Evolutionary conservation across 805 yeast species (phyloP), one percentile per base, ranked within the genome.

Genomic region (Cyberlindnera samutprakarnensis): DNA sequence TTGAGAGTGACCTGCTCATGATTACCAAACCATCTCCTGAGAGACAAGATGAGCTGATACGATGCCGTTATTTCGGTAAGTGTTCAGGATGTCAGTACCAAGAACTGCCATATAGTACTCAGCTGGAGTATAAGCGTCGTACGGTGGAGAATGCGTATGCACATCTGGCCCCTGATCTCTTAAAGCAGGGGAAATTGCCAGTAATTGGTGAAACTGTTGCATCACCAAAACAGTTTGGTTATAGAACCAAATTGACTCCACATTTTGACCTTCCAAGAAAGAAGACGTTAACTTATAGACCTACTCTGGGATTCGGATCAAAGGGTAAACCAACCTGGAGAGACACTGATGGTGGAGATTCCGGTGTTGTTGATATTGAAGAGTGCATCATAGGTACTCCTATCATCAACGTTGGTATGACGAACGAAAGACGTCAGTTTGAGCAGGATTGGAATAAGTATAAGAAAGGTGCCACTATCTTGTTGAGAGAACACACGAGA

Each of bases 71-170:
- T 60, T 92, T 90, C 60, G 95, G 95, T 11, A 74, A 75, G 41
- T 88, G 96, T 55, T 84, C 95, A 1, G 97, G 97, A 4, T 88
- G 97, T 56, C 97, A 92, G 59, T 86, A 77, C 53, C 97, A 92
- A 54, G 75, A 75, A 54, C 61, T 87, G 21, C 65, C 71, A 3
- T 92, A 92, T 53, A 68, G 67, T 1, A 66, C 76, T 25, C 97
- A 90, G 59, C 63, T 92, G 32, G 60, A 57, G 31, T 67, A 82
- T 50, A 92, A 92, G 54, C 69, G 73, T 39, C 61, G 73, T 18
- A 87, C 94, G 2, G 81, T 92, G 18, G 67, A 56, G 16, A 83
- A 84, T 49, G 98, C 98, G 1, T 92, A 75, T 59, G 70, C 72
- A 38, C 81, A 68, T 53, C 78, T 85, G 51, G 86, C 90, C 1